phyloP scores from a whole-genome alignment of 2,329 filamentous ascomycete species.

The Penicillium brasilianum region DNA sequence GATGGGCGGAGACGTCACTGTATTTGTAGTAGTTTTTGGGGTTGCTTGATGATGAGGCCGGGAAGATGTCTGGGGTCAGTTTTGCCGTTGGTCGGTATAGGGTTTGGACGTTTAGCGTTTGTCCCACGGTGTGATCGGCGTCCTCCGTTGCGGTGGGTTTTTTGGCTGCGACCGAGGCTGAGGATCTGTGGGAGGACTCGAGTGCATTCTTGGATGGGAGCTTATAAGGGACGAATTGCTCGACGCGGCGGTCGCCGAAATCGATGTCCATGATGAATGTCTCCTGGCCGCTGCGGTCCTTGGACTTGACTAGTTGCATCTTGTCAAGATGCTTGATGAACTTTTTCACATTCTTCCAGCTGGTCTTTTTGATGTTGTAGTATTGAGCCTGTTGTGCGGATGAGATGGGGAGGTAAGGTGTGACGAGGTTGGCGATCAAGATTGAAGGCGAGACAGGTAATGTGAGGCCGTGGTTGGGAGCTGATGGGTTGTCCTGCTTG shows the following conservation, averaged over 20 bases:
- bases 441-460: conserved; percentile 68
- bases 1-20: conserved; percentile 61
- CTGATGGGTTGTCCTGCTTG: conserved; percentile 59
- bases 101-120: conserved; percentile 54
- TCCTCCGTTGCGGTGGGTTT: conserved; percentile 33
- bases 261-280: conserved; percentile 69
- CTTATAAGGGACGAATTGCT: conserved; percentile 65
- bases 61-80: conserved; percentile 60
- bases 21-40: conserved; percentile 63
- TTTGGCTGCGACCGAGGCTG: conserved; percentile 34
- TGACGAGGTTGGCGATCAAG: conserved; percentile 66
- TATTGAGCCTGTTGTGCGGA: conserved; percentile 60
- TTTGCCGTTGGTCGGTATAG: conserved; percentile 64
- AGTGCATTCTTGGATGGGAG: conserved; percentile 62
- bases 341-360: conserved; percentile 72
- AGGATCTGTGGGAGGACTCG: conserved; percentile 47
- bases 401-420: conserved; percentile 68
- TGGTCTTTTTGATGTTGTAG: conserved; percentile 72
- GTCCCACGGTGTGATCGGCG: conserved; percentile 50
- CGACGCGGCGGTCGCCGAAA: conserved; percentile 61
- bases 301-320: conserved; percentile 64
- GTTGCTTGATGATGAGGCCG: conserved; percentile 52
- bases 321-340: conserved; percentile 73
- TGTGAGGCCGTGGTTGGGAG: conserved; percentile 60
- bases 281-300: conserved; percentile 68